Conservation (phyloP, 2,329 filamentous ascomycete species). For the Periconia digitata region DNA sequence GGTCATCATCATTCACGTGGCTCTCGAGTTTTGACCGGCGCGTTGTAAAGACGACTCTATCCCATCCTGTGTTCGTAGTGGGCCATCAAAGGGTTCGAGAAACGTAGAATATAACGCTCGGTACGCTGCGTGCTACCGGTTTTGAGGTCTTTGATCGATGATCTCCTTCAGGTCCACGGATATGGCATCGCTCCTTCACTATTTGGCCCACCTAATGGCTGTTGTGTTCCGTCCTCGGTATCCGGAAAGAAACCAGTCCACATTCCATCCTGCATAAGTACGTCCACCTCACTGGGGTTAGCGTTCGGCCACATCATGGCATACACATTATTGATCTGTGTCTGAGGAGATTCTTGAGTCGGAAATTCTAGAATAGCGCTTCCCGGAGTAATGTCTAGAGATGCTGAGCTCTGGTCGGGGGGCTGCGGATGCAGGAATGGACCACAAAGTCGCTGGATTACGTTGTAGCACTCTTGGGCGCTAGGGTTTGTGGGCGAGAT, state of each 20-base stretch:
- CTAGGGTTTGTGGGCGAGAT: slow-evolving; percentile 46
- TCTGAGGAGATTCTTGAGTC: slow-evolving; percentile 17
- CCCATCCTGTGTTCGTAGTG: no score
- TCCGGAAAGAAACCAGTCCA: slow-evolving; percentile 15
- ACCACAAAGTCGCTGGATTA: slow-evolving; percentile 48
- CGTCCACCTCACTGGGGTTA: slow-evolving; percentile 15
- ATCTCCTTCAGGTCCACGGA: slow-evolving; percentile 1
- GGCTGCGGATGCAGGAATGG: slow-evolving; percentile 9
- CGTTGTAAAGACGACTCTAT: no score
- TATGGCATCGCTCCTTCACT: neutral
- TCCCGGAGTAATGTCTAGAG: slow-evolving; percentile 10
- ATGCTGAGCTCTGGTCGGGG: slow-evolving; percentile 1
- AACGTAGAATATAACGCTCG: neutral
- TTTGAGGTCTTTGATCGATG: no score
- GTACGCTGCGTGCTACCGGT: no score
- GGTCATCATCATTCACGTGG: no score
- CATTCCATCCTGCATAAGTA: slow-evolving; percentile 18
- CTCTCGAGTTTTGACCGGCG: neutral
- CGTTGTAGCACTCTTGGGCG: slow-evolving; percentile 46
- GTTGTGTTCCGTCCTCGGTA: neutral
- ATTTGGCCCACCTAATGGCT: neutral
- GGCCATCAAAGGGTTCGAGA: no score
- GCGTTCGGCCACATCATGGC: slow-evolving; percentile 21
- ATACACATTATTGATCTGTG: slow-evolving; percentile 18
- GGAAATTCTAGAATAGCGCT: slow-evolving; percentile 3